Base-by-base conservation (phyloP, 768 basidiomycete genomes). In the Suillus subaureus region DNA sequence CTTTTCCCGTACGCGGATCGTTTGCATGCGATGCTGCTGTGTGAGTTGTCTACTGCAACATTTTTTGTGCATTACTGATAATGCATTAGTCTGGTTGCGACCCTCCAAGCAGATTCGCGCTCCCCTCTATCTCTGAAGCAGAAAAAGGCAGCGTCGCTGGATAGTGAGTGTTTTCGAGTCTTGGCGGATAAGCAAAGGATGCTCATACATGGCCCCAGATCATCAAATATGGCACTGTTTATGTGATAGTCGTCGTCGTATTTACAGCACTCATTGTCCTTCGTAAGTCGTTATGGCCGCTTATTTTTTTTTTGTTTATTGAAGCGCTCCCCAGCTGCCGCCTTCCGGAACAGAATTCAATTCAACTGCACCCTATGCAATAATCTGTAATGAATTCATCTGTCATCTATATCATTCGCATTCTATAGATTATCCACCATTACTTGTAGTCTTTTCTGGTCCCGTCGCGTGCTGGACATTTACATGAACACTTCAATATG, bases 71-170 rank as follows among this genome's bases (percentile, higher is more conserved):
- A 0, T 18, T 70, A 16, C 73, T 79, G 52, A 78, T 1, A 55
- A 62, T 56, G 63, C 61, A 61, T 13, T 70, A 94, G 92, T 98
- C 84, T 99, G 97, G 97, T 82, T 99, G 57, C 89, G 93, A 28
- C 95, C 94, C 26, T 96, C 94, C 62, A 94, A 94, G 75, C 95
- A 96, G 79, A 97, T 97, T 68, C 92, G 93, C 55, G 89, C 96
- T 2, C 95, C 96, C 0, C 80, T 98, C 70, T 98, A 93, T 78
- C 91, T 56, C 84, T 93, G 75, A 94, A 94, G 78, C 92, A 96
- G 79, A 91, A 90, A 78, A 87, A 87, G n/a, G 75, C 93, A 95
- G 74, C 89, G 96, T 62, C 89, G 94, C 64, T 90, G 90, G 85
- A 96, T 96, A 71, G 94, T 97, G 74, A 75, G 88, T 82, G 39